Conservation (phyloP, 2,329 filamentous ascomycete genomes). For the Polychaeton citri region DNA sequence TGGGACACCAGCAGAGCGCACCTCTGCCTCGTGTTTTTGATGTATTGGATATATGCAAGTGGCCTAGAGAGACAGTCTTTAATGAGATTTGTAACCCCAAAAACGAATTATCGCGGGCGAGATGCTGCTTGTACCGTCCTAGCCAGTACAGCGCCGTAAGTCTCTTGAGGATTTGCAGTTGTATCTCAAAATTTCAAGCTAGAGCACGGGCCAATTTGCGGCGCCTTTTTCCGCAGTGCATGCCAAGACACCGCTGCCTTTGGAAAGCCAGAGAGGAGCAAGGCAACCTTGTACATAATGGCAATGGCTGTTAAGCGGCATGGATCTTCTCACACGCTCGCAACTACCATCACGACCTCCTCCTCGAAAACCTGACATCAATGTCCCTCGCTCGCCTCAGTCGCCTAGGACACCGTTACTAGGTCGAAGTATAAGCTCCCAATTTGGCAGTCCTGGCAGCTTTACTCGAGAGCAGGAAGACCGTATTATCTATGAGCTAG, state of each 20-base stretch:
- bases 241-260: too few species aligned
- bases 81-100: too few species aligned
- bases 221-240: too few species aligned
- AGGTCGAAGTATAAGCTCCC: conserved; percentile 46
- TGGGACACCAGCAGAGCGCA: not conserved
- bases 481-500: conserved; percentile 68
- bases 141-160: too few species aligned
- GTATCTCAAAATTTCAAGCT: not conserved
- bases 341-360: conserved; percentile 1
- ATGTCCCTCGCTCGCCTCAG: conserved; percentile 37
- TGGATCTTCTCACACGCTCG: conserved; percentile 4
- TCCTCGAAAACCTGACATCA: not conserved
- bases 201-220: not conserved
- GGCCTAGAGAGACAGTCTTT: too few species aligned
- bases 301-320: conserved; percentile 1
- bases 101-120: too few species aligned
- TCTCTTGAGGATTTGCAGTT: not conserved
- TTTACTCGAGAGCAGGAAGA: conserved; percentile 66
- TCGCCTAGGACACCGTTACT: conserved; percentile 45
- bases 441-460: conserved; percentile 44
- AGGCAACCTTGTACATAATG: too few species aligned
- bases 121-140: too few species aligned
- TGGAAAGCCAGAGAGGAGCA: too few species aligned
- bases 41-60: too few species aligned
- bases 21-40: not conserved